A percentile compares a stretch with the other conserved stretches of the same genome.
phyloP scores from a whole-genome alignment of 164 flowering plant species.

The Aristolochia californica region DNA sequence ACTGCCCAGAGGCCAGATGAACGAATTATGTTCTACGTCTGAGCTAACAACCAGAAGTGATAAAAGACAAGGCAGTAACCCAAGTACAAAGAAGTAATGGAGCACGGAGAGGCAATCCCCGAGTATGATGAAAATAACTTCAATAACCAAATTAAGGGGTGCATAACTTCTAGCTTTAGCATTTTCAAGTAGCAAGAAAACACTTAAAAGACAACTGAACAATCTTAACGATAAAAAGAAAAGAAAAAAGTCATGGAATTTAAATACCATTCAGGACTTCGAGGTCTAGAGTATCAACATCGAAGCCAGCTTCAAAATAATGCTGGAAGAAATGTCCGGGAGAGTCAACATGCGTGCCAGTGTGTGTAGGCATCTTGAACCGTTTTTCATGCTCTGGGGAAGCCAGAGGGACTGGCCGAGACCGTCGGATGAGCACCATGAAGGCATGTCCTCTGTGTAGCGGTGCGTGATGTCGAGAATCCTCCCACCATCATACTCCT shows the following conservation, averaged over 20 bases:
- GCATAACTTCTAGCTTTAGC: too few species aligned
- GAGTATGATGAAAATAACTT: too few species aligned
- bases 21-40: too few species aligned
- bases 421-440: conserved; percentile 36
- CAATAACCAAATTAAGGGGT: too few species aligned
- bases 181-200: too few species aligned
- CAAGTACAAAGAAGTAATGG: too few species aligned
- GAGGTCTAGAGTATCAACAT: conserved; percentile 80
- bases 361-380: conserved; percentile 65
- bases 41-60: too few species aligned
- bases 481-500: conserved; percentile 48
- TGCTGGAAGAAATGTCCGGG: conserved; percentile 76
- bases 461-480: conserved; percentile 72
- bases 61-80: too few species aligned
- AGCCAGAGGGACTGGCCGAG: conserved; percentile 67
- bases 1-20: too few species aligned
- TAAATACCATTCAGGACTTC: conserved; percentile 59
- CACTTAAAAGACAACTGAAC: too few species aligned
- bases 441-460: conserved; percentile 41
- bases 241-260: background rate
- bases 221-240: background rate
- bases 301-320: conserved; percentile 82
- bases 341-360: conserved; percentile 94
- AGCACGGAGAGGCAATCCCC: too few species aligned
- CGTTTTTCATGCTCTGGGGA: conserved; percentile 66